Evolutionary conservation across 139 green algal genomes (phyloP), one percentile per base, ranked within the genome.

Genomic region (Spirogloea muscicola): DNA sequence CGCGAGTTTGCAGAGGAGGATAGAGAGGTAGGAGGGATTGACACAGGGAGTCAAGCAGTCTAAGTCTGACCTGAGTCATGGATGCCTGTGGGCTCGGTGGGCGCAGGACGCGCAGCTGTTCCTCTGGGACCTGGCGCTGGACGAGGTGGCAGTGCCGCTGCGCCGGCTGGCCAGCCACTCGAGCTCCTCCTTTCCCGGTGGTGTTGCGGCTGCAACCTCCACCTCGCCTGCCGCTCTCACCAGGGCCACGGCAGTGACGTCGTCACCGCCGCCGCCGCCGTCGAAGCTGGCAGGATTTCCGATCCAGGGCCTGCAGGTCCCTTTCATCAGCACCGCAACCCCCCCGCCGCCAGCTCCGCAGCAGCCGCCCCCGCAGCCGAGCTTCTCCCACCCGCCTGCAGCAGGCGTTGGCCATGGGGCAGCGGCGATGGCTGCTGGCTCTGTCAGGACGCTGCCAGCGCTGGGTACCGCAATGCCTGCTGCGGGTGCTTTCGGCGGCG

Each of bases 101-200:
- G n/a, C n/a, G 6, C 91, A 95, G 79, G 91, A 96, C 82, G 86
- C 85, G 36, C 76, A 84, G 46, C 63, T 95, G 68, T 84, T 87
- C 55, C 77, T 96, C 42, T 96, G 91, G 91, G 91, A 96, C 60
- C 40, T 96, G 25, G 80, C 74, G 3, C 60, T 90, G 13, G 67
- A 83, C 25, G 83, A 86, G 21, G 83, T 88, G 38, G 58, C 77
- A 38, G 31, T 69, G 2, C 73, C 76, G 7, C 18, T 40, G 31
- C n/a, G 40, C 36, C 58, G 18, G 21, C 36, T 71, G 18, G 16
- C 36, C 6, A 13, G 42, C 18, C 9, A 40, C 63, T 27, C 40
- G 6, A 25, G 52, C 33, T 68, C 34, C 46, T 39, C 51, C 7
- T 33, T 9, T 37, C 13, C 5, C 13, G 7, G 7, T 72, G 34